phyloP scores from a whole-genome alignment of 768 basidiomycete species.

The Cystofilobasidium capitatum region DNA sequence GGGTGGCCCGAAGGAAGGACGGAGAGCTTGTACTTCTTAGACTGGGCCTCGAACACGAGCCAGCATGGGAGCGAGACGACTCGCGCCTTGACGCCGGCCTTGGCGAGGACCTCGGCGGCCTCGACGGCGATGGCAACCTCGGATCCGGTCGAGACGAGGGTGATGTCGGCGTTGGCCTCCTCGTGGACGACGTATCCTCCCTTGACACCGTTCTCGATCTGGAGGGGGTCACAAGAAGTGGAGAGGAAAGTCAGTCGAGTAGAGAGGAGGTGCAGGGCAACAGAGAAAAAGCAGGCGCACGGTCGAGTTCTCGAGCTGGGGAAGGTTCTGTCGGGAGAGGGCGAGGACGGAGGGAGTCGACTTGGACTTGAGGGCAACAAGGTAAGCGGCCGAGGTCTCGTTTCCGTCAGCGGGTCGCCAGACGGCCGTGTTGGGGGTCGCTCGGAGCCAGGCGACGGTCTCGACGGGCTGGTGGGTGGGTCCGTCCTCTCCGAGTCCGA shows the following conservation, averaged over 20 bases:
- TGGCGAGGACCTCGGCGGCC: conserved; percentile 68
- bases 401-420: conserved; percentile 84
- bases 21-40: conserved; percentile 64
- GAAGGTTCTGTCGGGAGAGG: conserved; percentile 74
- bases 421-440: conserved; percentile 83
- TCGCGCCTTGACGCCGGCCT: conserved; percentile 67
- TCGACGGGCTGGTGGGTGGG: conserved; percentile 95
- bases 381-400: conserved; percentile 89
- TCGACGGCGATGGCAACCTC: conserved; percentile 82
- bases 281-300: no score
- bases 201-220: conserved; percentile 66
- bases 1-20: conserved; percentile 84
- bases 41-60: conserved; percentile 56
- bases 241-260: no score
- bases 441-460: conserved; percentile 74
- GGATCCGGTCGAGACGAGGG: conserved; percentile 78
- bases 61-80: conserved; percentile 74
- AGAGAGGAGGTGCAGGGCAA: no score
- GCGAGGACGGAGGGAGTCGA: conserved; percentile 68
- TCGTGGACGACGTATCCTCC: conserved; percentile 89
- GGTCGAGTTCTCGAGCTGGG: conserved; percentile 80
- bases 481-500: conserved; percentile 69
- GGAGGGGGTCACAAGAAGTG: no score
- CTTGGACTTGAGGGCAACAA: conserved; percentile 61
- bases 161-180: conserved; percentile 67